Evolutionary conservation across 2,329 filamentous ascomycete genomes (phyloP), one percentile per base, ranked within the genome.

Genomic region (Cryphonectria naterciae): DNA sequence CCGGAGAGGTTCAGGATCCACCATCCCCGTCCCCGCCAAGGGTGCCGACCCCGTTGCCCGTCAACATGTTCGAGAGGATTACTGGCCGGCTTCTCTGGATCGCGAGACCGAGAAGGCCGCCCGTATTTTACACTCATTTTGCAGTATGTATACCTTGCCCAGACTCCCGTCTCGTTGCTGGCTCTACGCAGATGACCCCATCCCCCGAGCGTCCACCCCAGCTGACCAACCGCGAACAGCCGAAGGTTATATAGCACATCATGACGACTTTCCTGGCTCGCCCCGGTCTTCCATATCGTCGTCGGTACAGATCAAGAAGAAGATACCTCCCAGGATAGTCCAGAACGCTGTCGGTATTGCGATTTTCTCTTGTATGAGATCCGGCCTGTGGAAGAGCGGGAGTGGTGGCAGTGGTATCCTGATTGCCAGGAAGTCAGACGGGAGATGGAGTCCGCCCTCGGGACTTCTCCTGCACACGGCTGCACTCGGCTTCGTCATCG

Each of bases 301-400:
- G 11, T 65, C 43, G 35, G 67, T 49, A 84, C 88, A 80, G 64
- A 78, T 93, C 25, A 81, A 86, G 67, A 93, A 95, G 81, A 96
- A 94, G 83, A 98, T 98, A 39, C 95, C 95, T 0, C 84, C 91
- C 70, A 88, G 91, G 77, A 93, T 98, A 70, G 93, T 98, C 75
- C 89, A 93, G 78, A 93, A 96, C 81, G 94, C 95, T 39, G 94
- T 95, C 75, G 95, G 94, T 15, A 87, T 98, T 70, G 95, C 94
- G 68, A 93, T 98, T 75, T 98, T 98, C 83, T 97, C 95, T 0
- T 97, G 94, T 41, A 97, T 98, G 94, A 91, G 95, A 72, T 95
- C 93, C 19, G 95, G 95, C 17, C 84, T 98, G 43, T 97, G 95
- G 93, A 87, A 97, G 75, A 95, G 93, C 62, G 95, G 95, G 62